Evolutionary conservation across 202 grass and related monocot species (phyloP).

Genomic region (Sporobolus alterniflorus): DNA sequence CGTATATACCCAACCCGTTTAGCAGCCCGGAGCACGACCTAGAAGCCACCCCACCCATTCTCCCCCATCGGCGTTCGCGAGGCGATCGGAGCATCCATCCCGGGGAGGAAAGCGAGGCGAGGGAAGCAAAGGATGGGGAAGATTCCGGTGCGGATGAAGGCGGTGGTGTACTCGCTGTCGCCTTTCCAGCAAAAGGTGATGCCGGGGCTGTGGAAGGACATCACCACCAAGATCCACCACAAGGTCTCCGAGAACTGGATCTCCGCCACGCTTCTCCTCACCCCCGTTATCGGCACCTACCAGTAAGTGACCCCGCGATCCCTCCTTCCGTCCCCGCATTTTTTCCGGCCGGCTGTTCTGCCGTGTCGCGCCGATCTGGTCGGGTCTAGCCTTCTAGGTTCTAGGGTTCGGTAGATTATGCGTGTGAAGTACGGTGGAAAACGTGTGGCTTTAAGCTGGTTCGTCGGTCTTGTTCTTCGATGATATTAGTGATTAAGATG

Average conservation of each 20-base stretch:
- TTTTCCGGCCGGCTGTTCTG: neutral
- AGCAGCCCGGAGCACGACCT: neutral
- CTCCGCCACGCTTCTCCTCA: slow-evolving; percentile 77
- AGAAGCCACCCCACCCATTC: neutral
- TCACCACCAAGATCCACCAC: slow-evolving; percentile 97
- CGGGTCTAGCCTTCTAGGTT: neutral
- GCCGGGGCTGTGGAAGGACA: slow-evolving; percentile 96
- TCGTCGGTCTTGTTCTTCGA: neutral
- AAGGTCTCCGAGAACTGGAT: slow-evolving; percentile 99
- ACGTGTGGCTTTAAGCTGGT: neutral
- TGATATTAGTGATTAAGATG: neutral
- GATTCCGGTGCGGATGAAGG: slow-evolving; percentile 91
- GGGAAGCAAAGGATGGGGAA: slow-evolving; percentile 72
- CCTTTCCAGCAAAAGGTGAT: slow-evolving; percentile 99
- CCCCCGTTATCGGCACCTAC: slow-evolving; percentile 86
- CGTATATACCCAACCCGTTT: slow-evolving; percentile 11
- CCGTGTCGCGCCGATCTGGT: neutral
- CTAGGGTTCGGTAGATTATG: neutral
- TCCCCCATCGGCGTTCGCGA: neutral
- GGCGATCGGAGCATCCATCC: slow-evolving; percentile 37
- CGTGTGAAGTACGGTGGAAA: neutral
- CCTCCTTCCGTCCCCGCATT: neutral
- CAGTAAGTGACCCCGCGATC: slow-evolving; percentile 39
- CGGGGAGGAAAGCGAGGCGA: slow-evolving; percentile 6
- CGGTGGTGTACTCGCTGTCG: slow-evolving; percentile 92